Percentiles rank a stretch among this genome's conserved stretches.
These are phyloP conservation scores for Penicillium sp. DNA, from an alignment of 2,329 filamentous ascomycete species.

Conservation along the genomic window DNA sequence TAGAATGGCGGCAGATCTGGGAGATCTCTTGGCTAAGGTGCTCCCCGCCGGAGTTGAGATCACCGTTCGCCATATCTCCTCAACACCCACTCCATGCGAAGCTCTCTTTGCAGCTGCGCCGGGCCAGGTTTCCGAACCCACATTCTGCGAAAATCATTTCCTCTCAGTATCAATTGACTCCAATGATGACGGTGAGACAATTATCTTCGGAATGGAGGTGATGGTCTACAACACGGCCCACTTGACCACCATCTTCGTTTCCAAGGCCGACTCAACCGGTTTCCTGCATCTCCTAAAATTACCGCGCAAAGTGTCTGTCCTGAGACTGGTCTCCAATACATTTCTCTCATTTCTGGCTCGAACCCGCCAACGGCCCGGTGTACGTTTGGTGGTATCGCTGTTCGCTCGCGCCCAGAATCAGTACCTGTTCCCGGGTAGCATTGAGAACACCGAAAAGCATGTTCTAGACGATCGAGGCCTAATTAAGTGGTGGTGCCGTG, in stretches of 20 bases:
- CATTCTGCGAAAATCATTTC: conserved; percentile 84
- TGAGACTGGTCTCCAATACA: conserved; percentile 65
- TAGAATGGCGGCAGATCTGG: conserved; percentile 35
- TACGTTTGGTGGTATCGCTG: conserved; percentile 75
- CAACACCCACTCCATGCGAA: conserved; percentile 69
- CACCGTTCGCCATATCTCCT: conserved; percentile 81
- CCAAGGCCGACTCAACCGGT: conserved; percentile 95
- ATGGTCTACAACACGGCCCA: conserved; percentile 79
- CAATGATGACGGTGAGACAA: conserved; percentile 49
- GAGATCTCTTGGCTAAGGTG: conserved; percentile 50
- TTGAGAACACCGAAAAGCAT: conserved; percentile 81
- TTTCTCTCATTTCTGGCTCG: conserved; percentile 76
- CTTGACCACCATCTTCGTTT: conserved; percentile 86
- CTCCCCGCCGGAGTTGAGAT: conserved; percentile 58
- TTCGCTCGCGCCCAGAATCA: conserved; percentile 91
- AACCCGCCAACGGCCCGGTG: conserved; percentile 60
- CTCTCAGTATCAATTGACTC: conserved; percentile 55
- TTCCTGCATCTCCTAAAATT: conserved; percentile 66
- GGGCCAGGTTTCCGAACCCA: conserved; percentile 68
- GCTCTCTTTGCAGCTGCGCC: conserved; percentile 79
- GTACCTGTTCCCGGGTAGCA: conserved; percentile 90
- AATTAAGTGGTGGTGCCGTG: conserved; percentile 93
- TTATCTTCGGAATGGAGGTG: conserved; percentile 82
- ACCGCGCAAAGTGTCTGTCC: conserved; percentile 66
- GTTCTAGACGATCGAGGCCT: conserved; percentile 85